Conservation (phyloP, 176 grass and related monocot genomes). For the Triticum timopheevii region DNA sequence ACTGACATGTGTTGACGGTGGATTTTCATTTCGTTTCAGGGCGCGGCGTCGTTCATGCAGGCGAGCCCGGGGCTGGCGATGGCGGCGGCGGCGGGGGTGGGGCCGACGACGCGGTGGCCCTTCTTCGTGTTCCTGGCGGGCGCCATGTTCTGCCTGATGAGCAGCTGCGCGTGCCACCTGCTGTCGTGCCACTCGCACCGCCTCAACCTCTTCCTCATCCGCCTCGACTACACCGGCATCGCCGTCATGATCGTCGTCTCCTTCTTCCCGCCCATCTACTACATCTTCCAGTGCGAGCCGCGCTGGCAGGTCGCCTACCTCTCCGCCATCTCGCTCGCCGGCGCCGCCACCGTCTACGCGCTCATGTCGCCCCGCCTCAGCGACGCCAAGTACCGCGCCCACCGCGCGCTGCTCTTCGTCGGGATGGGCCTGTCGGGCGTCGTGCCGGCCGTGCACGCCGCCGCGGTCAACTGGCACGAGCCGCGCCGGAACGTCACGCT, state of each 20-base stretch:
- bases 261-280: slow-evolving; percentile 97
- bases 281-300: slow-evolving; percentile 91
- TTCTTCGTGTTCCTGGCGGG: slow-evolving; percentile 88
- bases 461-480: slow-evolving; percentile 74
- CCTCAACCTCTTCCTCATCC: slow-evolving; percentile 83
- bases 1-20: neutral
- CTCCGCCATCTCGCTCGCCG: slow-evolving; percentile 60
- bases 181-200: slow-evolving; percentile 78
- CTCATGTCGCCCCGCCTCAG: slow-evolving; percentile 70
- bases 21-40: slow-evolving; percentile 23
- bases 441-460: slow-evolving; percentile 73
- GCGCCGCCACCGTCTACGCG: slow-evolving; percentile 59
- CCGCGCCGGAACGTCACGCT: slow-evolving; percentile 61
- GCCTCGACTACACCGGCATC: slow-evolving; percentile 85
- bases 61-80: slow-evolving; percentile 33
- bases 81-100: neutral
- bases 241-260: slow-evolving; percentile 87
- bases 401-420: slow-evolving; percentile 74
- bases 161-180: slow-evolving; percentile 89
- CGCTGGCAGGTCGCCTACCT: slow-evolving; percentile 73
- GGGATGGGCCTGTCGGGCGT: slow-evolving; percentile 89
- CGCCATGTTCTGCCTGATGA: slow-evolving; percentile 92
- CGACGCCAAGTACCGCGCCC: slow-evolving; percentile 50
- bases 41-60: slow-evolving; percentile 57
- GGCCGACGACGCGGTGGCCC: slow-evolving; percentile 53